Base-by-base conservation (phyloP, 352 stramenopile genomes). In the Phytopythium boreale region DNA sequence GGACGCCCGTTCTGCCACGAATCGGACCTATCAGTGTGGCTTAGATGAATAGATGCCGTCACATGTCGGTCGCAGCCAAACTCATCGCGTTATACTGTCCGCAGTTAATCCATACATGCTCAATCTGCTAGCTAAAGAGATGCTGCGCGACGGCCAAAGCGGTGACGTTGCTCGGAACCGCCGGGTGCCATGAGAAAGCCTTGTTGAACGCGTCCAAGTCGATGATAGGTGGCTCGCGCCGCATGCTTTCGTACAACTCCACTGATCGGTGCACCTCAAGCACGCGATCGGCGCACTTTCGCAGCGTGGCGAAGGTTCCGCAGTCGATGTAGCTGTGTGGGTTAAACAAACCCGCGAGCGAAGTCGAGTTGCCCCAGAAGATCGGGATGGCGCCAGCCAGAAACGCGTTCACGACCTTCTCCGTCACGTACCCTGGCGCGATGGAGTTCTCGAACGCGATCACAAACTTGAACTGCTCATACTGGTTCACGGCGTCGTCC, bases 371-470 rank as follows among this genome's bases (percentile, higher is more conserved):
- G 12, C 80, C 81, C 14, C 72, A 73, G 62, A 84, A 90, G 9
- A 91, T 76, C 9, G 82, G 84, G 0, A 93, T 62, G 17, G 70
- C 77, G 11, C 79, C 80, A 1, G 78, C 79, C 24, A 91, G 66
- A 34, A 89, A 82, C 19, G 80, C 76, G 36, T 84, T 82, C 6
- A 86, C 71, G 22, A 92, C 56, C 65, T 89, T 90, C 60, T 92
- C 80, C 4, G 77, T 92, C 55, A 89, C 69, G 49, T 89, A 90
- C 24, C 81, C 84, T 1, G 67, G 51, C 4, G 51, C 62, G 5
- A 65, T 53, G 8, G 63, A 64, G 62, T 90, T 88, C 55, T 93
- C 78, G 24, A 91, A 93, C n/a, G 80, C 78, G 60, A 93, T 76
- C 9, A 84, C 80, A 36, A 92, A 90, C 43, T 78, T 80, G 70